Percentiles rank a stretch among this genome's conserved stretches.
phyloP scores from a whole-genome alignment of 352 stramenopile genomes.

The Thraustochytrium striatum region DNA sequence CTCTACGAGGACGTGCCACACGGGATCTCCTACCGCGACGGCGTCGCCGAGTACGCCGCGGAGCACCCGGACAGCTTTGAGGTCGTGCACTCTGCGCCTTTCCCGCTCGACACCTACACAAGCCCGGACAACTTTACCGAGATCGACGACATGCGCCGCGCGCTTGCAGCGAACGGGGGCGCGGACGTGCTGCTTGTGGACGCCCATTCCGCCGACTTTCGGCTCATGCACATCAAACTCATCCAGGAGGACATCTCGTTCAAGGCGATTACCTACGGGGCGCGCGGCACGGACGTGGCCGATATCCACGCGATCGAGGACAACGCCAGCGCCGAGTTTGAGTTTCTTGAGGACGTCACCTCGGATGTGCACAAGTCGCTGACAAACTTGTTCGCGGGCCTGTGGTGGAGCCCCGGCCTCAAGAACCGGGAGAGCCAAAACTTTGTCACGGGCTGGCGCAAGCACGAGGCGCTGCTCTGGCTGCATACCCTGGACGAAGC shows the following conservation, averaged over 20 bases:
- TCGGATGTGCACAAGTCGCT: not conserved
- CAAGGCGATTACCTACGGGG: slow-evolving; percentile 18
- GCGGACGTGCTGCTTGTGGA: slow-evolving; percentile 11
- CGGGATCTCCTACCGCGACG: not conserved
- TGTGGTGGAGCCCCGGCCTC: slow-evolving; percentile 41
- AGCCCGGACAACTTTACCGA: not conserved
- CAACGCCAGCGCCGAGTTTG: not conserved
- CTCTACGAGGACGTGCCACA: slow-evolving; percentile 20
- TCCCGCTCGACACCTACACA: not conserved
- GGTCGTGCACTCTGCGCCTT: not conserved
- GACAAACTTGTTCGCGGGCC: not conserved
- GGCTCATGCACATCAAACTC: not conserved
- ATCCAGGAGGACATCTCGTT: not conserved
- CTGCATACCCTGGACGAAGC: not conserved
- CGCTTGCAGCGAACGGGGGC: not conserved
- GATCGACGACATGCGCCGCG: not conserved
- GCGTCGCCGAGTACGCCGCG: not conserved
- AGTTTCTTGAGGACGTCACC: not conserved
- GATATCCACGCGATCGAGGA: not conserved
- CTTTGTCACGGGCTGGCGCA: slow-evolving; percentile 23
- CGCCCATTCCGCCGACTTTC: slow-evolving; percentile 18
- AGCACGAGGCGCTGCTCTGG: slow-evolving; percentile 38
- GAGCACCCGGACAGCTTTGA: not conserved
- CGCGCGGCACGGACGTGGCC: not conserved
- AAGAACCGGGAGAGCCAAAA: not conserved